Evolutionary conservation across 2,329 filamentous ascomycete genomes (phyloP).

Genomic region (Capronia epimyces): DNA sequence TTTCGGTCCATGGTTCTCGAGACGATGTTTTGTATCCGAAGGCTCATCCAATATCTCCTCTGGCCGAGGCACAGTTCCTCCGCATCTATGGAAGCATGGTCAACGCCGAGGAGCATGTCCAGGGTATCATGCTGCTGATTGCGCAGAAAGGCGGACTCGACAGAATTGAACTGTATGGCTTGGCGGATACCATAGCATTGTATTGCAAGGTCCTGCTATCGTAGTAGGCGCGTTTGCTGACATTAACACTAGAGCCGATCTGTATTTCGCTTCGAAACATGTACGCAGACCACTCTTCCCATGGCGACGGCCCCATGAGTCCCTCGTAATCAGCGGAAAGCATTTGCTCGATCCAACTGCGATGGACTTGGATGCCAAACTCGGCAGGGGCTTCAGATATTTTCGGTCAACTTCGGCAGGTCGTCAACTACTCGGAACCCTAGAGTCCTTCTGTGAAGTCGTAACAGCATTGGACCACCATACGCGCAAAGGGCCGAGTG

Average conservation of each 20-base stretch:
- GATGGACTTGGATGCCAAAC: slow-evolving; percentile 21
- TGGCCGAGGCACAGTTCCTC: slow-evolving; percentile 15
- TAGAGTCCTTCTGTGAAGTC: slow-evolving; percentile 15
- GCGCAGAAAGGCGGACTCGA: slow-evolving; percentile 18
- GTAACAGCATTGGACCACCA: slow-evolving; percentile 22
- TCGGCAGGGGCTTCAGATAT: slow-evolving; percentile 20
- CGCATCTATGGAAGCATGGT: slow-evolving; percentile 22
- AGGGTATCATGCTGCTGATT: slow-evolving; percentile 17
- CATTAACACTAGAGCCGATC: slow-evolving; percentile 12
- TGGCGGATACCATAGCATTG: slow-evolving; percentile 24
- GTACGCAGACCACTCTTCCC: slow-evolving; percentile 9
- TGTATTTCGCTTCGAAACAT: slow-evolving; percentile 22
- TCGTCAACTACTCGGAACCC: slow-evolving; percentile 4
- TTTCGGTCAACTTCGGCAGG: slow-evolving; percentile 9
- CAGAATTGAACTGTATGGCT: slow-evolving; percentile 13
- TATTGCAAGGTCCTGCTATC: slow-evolving; percentile 4
- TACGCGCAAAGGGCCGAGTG: slow-evolving; percentile 12
- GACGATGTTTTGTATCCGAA: slow-evolving; percentile 10
- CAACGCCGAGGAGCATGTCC: slow-evolving; percentile 19
- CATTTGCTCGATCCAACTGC: slow-evolving; percentile 13
- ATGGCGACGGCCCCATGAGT: slow-evolving; percentile 4
- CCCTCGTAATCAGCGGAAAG: slow-evolving; percentile 16
- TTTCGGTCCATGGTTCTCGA: slow-evolving; percentile 14
- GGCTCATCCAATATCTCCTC: slow-evolving; percentile 14
- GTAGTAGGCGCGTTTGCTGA: not conserved